phyloP scores from a whole-genome alignment of 2,329 filamentous ascomycete genomes.

The Albophoma yamanashiensis region DNA sequence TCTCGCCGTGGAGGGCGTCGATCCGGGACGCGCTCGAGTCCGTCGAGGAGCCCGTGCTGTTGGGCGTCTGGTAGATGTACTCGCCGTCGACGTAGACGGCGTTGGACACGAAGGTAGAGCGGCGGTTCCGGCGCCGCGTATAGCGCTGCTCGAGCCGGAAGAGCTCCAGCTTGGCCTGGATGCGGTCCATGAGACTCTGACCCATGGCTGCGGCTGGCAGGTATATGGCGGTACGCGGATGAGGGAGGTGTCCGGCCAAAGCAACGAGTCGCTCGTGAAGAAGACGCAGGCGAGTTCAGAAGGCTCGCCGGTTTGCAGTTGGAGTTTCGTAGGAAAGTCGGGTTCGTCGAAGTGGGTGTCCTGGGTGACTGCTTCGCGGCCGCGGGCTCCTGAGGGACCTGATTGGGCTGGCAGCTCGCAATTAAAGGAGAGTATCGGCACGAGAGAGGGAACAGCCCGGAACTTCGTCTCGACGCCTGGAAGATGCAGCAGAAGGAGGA shows the following conservation, averaged over 20 bases:
- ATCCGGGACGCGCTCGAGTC: constrained; percentile 26
- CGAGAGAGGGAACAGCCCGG: neutral
- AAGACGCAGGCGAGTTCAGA: too few species aligned
- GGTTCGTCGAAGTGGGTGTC: neutral
- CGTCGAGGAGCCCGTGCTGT: constrained; percentile 45
- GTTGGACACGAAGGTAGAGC: constrained; percentile 80
- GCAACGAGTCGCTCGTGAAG: neutral
- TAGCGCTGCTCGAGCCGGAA: constrained; percentile 94
- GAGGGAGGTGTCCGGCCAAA: neutral
- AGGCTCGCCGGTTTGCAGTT: neutral
- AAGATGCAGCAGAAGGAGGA: neutral
- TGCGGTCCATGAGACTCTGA: constrained; percentile 44
- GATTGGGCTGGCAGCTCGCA: neutral
- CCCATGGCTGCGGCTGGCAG: constrained; percentile 30
- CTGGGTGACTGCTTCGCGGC: neutral
- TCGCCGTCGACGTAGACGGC: constrained; percentile 92
- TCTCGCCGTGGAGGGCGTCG: constrained; percentile 26
- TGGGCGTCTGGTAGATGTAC: constrained; percentile 69
- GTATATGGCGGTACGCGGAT: neutral
- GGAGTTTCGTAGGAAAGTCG: neutral
- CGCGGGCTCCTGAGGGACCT: neutral
- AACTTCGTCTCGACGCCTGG: neutral
- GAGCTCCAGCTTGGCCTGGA: constrained; percentile 69
- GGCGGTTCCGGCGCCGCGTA: constrained; percentile 75
- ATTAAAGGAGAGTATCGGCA: constrained; percentile 1